A percentile compares a stretch with the other conserved stretches of the same genome.
phyloP scores from a whole-genome alignment of 352 stramenopile genomes.

The Pythium myriotylum region DNA sequence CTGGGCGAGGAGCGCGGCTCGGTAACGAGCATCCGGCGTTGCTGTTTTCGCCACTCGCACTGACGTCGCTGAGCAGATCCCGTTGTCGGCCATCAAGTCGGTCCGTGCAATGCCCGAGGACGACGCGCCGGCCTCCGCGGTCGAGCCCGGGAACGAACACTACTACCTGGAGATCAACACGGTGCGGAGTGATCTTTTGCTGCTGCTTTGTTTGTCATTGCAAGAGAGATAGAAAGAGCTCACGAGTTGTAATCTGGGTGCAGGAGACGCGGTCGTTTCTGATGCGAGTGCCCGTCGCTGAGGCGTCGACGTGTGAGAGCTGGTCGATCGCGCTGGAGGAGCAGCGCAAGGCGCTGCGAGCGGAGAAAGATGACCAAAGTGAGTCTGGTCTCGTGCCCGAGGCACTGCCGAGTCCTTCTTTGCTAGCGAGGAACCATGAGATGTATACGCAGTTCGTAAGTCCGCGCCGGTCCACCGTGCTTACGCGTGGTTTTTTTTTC shows the following conservation, averaged over 20 bases:
- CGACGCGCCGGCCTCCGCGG: constrained; percentile 48
- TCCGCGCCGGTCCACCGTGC: constrained; percentile 20
- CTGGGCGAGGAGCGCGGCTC: constrained; percentile 78
- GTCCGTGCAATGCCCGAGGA: constrained; percentile 82
- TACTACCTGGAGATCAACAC: constrained; percentile 86
- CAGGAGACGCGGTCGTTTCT: constrained; percentile 75
- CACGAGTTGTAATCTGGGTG: neutral
- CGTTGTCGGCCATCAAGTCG: constrained; percentile 61
- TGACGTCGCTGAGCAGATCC: constrained; percentile 37
- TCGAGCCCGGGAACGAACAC: constrained; percentile 65
- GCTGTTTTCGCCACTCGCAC: too few relatives aligned
- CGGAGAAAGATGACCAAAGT: constrained; percentile 55
- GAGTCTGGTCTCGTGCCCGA: constrained; percentile 45
- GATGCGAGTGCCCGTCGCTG: constrained; percentile 65
- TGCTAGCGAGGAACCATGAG: constrained; percentile 77
- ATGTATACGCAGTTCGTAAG: constrained; percentile 83
- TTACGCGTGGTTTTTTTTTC: constrained; percentile 30
- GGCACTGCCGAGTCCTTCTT: constrained; percentile 62
- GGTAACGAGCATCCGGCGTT: constrained; percentile 36
- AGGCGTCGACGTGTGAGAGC: constrained; percentile 82
- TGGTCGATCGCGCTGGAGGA: constrained; percentile 86
- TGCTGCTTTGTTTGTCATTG: too few relatives aligned
- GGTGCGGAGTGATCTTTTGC: constrained; percentile 39
- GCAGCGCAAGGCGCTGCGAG: constrained; percentile 71
- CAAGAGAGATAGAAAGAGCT: too few relatives aligned